Evolutionary conservation across 306 rosid species (phyloP), one percentile per base, ranked within the genome.

Genomic region (Cajanus cajan): DNA sequence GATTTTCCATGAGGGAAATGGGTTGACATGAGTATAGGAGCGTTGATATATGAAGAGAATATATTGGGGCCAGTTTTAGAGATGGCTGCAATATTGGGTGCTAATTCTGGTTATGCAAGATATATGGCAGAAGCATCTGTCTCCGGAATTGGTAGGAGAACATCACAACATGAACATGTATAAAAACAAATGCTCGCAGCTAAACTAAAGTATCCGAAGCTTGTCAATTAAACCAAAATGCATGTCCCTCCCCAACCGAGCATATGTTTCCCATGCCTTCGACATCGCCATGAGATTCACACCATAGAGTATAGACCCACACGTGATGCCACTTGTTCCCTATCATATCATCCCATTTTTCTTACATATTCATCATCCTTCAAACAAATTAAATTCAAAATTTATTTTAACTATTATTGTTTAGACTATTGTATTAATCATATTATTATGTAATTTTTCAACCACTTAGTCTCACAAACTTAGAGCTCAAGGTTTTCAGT

Each of bases 241-340:
- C n/a, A 24, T 85, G 92, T 87, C 51, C 34, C 82, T 79, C 61
- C 76, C 89, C 87, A 87, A 85, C 91, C 87, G 74, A 73, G 82
- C 88, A 89, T 43, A 73, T 80, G 85, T 71, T 86, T 87, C 77
- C 50, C 33, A 40, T 2, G 69, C 19, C 55, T 50, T 70, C 24
- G 86, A 83, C 87, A 86, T 39, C 24, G 36, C 25, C 82, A 67
- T 74, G 74, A 78, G 68, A 85, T 58, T 51, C 74, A 59, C 57
- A 52, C 31, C 72, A 63, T 25, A 65, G 34, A 24, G 76, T 85
- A 79, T 61, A 59, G 25, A 80, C 71, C 71, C 83, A 82, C 86
- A 89, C 85, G 85, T 78, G 85, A 85, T 82, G 74, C 55, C 50
- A 80, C 36, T 78, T 84, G 86, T 80, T 79, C 71, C 70, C 6